phyloP scores from a whole-genome alignment of 192 early-diverging fungal genomes.

The Gigaspora rosea region DNA sequence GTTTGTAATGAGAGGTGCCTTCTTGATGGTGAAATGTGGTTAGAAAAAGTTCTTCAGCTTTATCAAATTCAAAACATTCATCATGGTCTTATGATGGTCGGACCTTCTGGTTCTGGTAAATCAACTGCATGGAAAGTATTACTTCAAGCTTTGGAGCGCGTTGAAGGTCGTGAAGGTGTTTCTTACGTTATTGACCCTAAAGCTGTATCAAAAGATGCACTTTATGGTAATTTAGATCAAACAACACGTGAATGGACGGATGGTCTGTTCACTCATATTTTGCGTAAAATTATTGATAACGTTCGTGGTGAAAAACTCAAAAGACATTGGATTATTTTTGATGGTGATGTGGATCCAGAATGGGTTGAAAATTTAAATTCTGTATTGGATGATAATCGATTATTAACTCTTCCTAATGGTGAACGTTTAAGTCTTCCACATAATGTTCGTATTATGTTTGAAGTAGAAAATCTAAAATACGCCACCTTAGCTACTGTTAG shows the following conservation, averaged over 20 bases:
- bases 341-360: constrained; percentile 99
- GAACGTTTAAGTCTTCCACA: constrained; percentile 93
- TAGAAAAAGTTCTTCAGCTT: constrained; percentile 97
- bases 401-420: constrained; percentile 97
- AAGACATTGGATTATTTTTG: constrained; percentile 99
- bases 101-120: constrained; percentile 94
- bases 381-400: constrained; percentile 96
- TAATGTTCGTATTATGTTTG: constrained; percentile 99
- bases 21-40: constrained; percentile 79
- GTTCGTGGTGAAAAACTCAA: constrained; percentile 92
- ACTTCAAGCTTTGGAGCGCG: constrained; percentile 81
- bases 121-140: constrained; percentile 92
- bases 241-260: constrained; percentile 99
- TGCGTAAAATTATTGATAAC: constrained; percentile 98
- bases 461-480: constrained; percentile 97
- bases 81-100: constrained; percentile 99
- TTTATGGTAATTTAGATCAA: constrained; percentile 95
- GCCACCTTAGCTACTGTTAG: constrained; percentile 98
- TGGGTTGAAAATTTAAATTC: constrained; percentile 99
- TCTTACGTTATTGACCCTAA: constrained; percentile 98
- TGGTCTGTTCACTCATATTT: constrained; percentile 95
- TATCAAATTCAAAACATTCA: constrained; percentile 98
- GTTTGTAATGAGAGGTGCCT: constrained; percentile 77
- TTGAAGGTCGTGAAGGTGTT: constrained; percentile 90
- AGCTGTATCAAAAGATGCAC: constrained; percentile 92